These are phyloP conservation scores for Skeletonema tropicum DNA, from an alignment of 108 stramenopile species.

Conservation along the genomic window DNA sequence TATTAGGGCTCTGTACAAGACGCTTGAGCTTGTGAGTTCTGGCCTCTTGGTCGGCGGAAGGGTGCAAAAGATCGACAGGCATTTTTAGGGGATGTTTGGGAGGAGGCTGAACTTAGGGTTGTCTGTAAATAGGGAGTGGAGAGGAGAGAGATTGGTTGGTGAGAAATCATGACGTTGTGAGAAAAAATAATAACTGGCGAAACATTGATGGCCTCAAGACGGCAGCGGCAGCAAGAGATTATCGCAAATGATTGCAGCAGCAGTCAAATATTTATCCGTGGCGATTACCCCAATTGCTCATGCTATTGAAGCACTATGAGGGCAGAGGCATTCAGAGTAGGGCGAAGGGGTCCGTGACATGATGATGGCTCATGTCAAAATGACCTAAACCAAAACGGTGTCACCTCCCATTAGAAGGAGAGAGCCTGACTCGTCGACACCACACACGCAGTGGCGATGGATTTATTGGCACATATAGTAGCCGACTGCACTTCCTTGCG, in stretches of 20 bases:
- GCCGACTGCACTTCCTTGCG: not conserved
- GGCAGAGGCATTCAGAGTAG: not conserved
- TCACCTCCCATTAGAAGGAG: too few relatives aligned
- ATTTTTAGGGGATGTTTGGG: slow-evolving; percentile 65
- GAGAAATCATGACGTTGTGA: not conserved
- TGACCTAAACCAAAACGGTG: not conserved
- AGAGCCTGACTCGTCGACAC: not conserved
- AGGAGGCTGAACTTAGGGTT: not conserved
- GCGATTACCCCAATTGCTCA: not conserved
- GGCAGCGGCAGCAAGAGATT: not conserved
- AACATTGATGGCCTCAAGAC: not conserved
- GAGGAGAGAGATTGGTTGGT: not conserved
- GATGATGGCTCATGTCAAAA: not conserved
- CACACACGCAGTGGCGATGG: not conserved
- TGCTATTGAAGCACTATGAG: not conserved
- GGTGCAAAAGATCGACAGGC: slow-evolving; percentile 97
- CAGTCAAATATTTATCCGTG: not conserved
- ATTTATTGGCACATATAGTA: not conserved
- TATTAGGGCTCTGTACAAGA: slow-evolving; percentile 98
- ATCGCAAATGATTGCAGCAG: not conserved
- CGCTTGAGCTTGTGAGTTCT: slow-evolving; percentile 99
- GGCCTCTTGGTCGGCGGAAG: slow-evolving; percentile 89
- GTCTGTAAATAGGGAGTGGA: not conserved
- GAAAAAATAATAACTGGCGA: not conserved
- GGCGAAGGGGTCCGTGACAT: not conserved